Evolutionary conservation across 352 stramenopile genomes (phyloP).

Genomic region (Pseudoperonospora humuli): DNA sequence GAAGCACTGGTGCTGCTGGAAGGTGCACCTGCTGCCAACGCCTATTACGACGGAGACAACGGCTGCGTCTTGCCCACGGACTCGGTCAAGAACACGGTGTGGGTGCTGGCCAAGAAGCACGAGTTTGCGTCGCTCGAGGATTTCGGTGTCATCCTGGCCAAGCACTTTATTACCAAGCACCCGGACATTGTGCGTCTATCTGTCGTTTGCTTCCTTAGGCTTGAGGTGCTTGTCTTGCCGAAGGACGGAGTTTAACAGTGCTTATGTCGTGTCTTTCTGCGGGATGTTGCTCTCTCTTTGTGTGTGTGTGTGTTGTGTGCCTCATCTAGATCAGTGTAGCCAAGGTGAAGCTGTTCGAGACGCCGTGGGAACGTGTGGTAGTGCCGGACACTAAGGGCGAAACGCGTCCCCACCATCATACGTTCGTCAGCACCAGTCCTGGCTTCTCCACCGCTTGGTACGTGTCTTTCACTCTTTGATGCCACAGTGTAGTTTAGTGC

Average conservation of each 20-base stretch:
- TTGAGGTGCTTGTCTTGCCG: too few species aligned
- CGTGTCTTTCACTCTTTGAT: conserved; percentile 14
- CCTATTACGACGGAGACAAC: conserved; percentile 85
- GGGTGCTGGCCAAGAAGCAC: conserved; percentile 82
- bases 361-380: conserved; percentile 57
- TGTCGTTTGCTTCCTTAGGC: too few species aligned
- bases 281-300: background rate
- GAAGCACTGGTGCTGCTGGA: conserved; percentile 80
- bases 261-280: too few species aligned
- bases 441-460: conserved; percentile 57
- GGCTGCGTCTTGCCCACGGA: conserved; percentile 78
- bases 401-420: conserved; percentile 56
- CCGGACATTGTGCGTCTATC: conserved; percentile 46
- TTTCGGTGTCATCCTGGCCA: conserved; percentile 80
- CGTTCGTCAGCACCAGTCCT: conserved; percentile 55
- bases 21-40: conserved; percentile 56
- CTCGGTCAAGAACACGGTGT: conserved; percentile 89
- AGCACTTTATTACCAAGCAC: conserved; percentile 82
- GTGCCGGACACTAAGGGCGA: conserved; percentile 47
- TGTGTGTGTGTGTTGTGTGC: background rate
- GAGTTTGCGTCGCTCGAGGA: conserved; percentile 84
- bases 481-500: background rate
- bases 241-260: too few species aligned
- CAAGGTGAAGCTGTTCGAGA: conserved; percentile 73
- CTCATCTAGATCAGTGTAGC: conserved; percentile 45